Base-by-base conservation (phyloP, 1,139 yeast genomes). In the Debaryomycetaceae sp. region DNA sequence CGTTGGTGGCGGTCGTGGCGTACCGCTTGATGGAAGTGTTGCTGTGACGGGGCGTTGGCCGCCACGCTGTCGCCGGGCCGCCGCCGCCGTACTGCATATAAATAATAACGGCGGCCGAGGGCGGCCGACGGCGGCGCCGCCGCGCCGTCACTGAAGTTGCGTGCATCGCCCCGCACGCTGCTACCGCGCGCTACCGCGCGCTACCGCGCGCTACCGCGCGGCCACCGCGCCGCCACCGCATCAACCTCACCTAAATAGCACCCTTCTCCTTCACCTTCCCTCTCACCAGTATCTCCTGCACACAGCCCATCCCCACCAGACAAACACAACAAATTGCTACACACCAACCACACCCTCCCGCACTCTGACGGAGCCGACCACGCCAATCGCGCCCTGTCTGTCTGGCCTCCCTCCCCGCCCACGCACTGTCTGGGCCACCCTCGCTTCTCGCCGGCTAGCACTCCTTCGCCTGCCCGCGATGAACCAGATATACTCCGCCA, bases 401-500 rank as follows among this genome's bases (percentile, higher is more conserved):
- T 21, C 27, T 20, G 16, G 12, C 21, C 31, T 18, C 17, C 18
- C 15, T 16, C 23, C 14, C 31, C 13, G 27, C 29, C 16, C 29
- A 20, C 31, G 20, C 5, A 16, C 17, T 11, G 14, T 27, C 25
- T 20, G 7, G 22, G 9, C 30, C n/a, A 16, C 17, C 22, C 13
- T 12, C 24, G 6, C 18, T 10, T 26, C 12, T 26, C 15, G 4
- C n/a, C 13, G 14, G 8, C n/a, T 9, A 23, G 9, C n/a, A 23
- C 25, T 11, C 9, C n/a, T 16, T 13, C 17, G 13, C 20, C 13
- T 21, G 13, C 4, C 24, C 14, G 19, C 9, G 24, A 32, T 32
- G 35, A 50, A 56, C 34, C 76, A 71, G 50, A 71, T 83, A 34
- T 83, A 80, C 51, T 80, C 88, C 4, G 93, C 93, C 25, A 81